Evolutionary conservation across 176 grass and related monocot genomes (phyloP).

Genomic region (Tuctoria greenei): DNA sequence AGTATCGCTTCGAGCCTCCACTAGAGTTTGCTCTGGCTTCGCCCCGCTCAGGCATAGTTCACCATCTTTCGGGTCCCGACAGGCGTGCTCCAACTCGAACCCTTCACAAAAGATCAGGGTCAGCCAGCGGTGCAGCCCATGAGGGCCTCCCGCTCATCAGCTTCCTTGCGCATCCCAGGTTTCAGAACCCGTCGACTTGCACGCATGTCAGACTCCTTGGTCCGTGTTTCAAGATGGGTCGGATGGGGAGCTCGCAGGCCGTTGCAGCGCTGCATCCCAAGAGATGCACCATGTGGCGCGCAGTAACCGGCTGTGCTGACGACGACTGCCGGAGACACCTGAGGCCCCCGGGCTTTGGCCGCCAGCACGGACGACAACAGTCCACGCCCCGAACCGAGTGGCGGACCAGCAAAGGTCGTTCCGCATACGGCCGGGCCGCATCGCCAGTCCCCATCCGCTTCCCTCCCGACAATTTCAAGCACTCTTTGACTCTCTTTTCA

Average conservation of each 20-base stretch:
- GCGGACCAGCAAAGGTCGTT: too few species aligned
- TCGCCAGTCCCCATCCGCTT: slow-evolving; percentile 62
- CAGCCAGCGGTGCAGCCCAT: too few species aligned
- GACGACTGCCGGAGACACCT: too few species aligned
- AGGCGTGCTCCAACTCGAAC: slow-evolving; percentile 64
- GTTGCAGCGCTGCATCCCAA: slow-evolving; percentile 10
- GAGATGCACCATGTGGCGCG: too few species aligned
- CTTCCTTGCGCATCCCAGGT: too few species aligned
- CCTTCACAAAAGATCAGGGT: slow-evolving; percentile 52
- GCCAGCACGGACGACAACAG: too few species aligned
- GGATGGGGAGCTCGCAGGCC: slow-evolving; percentile 58
- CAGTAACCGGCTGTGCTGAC: too few species aligned
- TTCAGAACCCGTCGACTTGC: background rate
- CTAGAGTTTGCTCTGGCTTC: slow-evolving; percentile 75
- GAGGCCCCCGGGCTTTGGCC: too few species aligned
- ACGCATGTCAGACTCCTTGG: slow-evolving; percentile 55
- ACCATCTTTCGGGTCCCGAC: slow-evolving; percentile 81
- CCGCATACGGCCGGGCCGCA: too few species aligned
- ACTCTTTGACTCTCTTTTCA: slow-evolving; percentile 82
- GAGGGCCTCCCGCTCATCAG: too few species aligned
- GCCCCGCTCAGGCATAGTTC: slow-evolving; percentile 74
- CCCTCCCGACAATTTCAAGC: slow-evolving; percentile 65
- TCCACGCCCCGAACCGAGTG: too few species aligned
- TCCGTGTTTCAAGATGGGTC: slow-evolving; percentile 80
- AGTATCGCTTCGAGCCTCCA: slow-evolving; percentile 83